phyloP scores from a whole-genome alignment of 2,329 filamentous ascomycete genomes.

The Aspergillus candidus region DNA sequence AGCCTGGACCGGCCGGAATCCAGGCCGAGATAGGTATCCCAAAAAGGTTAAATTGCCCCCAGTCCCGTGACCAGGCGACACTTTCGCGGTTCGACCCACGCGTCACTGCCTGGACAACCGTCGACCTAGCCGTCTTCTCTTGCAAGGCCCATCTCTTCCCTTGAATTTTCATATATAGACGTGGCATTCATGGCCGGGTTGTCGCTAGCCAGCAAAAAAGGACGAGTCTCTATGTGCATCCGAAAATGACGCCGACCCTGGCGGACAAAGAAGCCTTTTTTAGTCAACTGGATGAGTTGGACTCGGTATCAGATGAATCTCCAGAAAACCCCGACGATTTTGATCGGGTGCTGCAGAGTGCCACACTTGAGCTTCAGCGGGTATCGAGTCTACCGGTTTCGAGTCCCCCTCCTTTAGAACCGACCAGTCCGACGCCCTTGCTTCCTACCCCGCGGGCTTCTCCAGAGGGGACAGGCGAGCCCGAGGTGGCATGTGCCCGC shows the following conservation, averaged over 20 bases:
- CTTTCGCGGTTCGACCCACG: slow-evolving; percentile 24
- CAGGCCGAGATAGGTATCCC: too few relatives aligned
- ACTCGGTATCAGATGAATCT: slow-evolving; percentile 20
- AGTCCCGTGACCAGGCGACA: slow-evolving; percentile 31
- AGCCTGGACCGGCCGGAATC: too few relatives aligned
- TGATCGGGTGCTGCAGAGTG: slow-evolving; percentile 9
- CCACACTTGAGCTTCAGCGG: neutral
- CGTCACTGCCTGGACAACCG: slow-evolving; percentile 12
- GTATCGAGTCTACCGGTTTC: neutral
- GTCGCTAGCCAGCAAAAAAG: slow-evolving; percentile 9
- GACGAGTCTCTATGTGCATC: slow-evolving; percentile 10
- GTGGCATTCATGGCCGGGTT: slow-evolving; percentile 1
- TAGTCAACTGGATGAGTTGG: slow-evolving; percentile 29
- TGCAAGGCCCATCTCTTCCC: too few relatives aligned
- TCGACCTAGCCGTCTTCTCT: too few relatives aligned
- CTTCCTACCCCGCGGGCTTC: slow-evolving; percentile 2
- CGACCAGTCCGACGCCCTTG: neutral
- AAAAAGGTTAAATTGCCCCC: slow-evolving; percentile 15
- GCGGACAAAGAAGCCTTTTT: slow-evolving; percentile 32
- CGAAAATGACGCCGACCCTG: slow-evolving; percentile 15
- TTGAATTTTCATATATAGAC: neutral
- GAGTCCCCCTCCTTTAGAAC: neutral
- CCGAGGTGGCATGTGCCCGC: neutral
- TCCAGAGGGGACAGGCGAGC: neutral
- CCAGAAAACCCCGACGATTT: slow-evolving; percentile 22